Base-by-base conservation (phyloP, 2,329 filamentous ascomycete species). In the Microsporum audouinii region DNA sequence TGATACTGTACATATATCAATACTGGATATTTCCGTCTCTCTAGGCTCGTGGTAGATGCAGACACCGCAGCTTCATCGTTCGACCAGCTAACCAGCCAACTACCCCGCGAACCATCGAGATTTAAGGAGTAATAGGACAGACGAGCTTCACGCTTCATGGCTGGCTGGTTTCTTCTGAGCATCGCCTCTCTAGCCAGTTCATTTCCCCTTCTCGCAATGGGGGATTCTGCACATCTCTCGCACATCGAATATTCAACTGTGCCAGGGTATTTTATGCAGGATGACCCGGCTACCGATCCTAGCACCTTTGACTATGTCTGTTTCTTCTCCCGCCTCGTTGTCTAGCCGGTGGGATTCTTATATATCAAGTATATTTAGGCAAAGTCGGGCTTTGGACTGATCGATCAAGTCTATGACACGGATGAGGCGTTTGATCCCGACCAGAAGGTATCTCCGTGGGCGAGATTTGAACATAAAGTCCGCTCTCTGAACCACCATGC, bases 381-480 rank as follows among this genome's bases (percentile, higher is more conserved):
- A 55, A 38, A 57, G 31, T 33, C 57, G 17, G 57, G 77, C 64
- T 80, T 82, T 58, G 80, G 80, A 39, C 73, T 82, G 7, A 78
- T 82, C 23, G 66, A 75, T 39, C 75, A 73, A 41, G 63, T 66
- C 1, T 82, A 82, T 65, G 68, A 72, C 41, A 71, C 71, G 7
- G 76, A 79, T 60, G n/a, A 61, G 6, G 60, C 67, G 14, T 62
- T 69, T 34, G 67, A 72, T 39, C 63, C 69, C 14, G 58, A 70
- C n/a, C 65, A 65, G 17, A 62, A 72, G 5, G 69, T 74, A 17
- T 82, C 78, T 0, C 81, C 82, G 70, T 86, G 83, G 83, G 72
- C 81, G 60, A 76, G 79, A 8, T 81, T 85, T 51, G 69, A 71
- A 8, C 66, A 75, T 51, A 76, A 81, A 63, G 71, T 85, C 17